Percentiles rank a stretch among this genome's conserved stretches.
Evolutionary conservation across 2,329 filamentous ascomycete species (phyloP).

Genomic region (Alternaria arbusti): DNA sequence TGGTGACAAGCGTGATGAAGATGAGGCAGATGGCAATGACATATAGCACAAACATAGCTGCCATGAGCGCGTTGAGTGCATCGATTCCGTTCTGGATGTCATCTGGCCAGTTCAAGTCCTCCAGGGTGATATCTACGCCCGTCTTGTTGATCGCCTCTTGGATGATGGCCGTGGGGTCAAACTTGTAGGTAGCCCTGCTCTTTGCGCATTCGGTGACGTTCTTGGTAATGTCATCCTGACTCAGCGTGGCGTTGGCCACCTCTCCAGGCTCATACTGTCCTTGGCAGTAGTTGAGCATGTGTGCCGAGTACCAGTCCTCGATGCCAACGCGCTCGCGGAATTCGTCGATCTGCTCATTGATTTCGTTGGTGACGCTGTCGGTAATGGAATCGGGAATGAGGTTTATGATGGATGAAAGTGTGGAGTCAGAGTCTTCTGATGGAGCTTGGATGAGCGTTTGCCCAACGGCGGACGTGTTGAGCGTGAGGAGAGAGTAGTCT

Average conservation of each 20-base stretch:
- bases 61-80: constrained; percentile 57
- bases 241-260: constrained; percentile 53
- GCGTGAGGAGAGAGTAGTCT: constrained; percentile 63
- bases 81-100: constrained; percentile 62
- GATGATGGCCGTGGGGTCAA: constrained; percentile 61
- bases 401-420: constrained; percentile 40
- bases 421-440: constrained; percentile 29
- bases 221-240: constrained; percentile 50
- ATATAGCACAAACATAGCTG: constrained; percentile 65
- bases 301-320: constrained; percentile 66
- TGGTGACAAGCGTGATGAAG: constrained; percentile 57
- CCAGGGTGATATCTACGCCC: constrained; percentile 55
- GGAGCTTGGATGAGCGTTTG: constrained; percentile 42
- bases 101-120: constrained; percentile 62
- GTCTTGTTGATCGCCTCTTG: constrained; percentile 55
- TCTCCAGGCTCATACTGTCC: constrained; percentile 54
- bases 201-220: constrained; percentile 64
- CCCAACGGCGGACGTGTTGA: constrained; percentile 65
- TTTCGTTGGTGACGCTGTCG: constrained; percentile 35
- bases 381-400: constrained; percentile 46
- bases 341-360: constrained; percentile 52
- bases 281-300: constrained; percentile 66
- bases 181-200: constrained; percentile 61
- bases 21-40: constrained; percentile 62
- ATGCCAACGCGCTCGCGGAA: constrained; percentile 59